Base-by-base conservation (phyloP, 2,329 filamentous ascomycete genomes). In the Tolypocladium tropicale region DNA sequence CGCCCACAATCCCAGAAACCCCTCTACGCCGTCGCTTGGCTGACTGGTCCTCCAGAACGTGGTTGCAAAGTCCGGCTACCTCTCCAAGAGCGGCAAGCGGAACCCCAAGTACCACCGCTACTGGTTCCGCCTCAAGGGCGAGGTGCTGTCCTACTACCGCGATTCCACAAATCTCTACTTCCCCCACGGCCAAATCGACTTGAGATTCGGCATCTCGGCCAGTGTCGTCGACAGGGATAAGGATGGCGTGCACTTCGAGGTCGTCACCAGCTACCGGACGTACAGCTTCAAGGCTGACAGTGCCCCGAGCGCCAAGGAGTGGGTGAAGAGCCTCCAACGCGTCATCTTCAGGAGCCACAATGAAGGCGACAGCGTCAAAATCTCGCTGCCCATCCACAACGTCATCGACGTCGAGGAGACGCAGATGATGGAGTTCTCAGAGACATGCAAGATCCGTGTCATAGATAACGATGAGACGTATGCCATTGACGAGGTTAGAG, bases 271-370 rank as follows among this genome's bases (percentile, higher is more conserved):
- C 66, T 83, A 92, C 59, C 82, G 90, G 55, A 91, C 84, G 1
- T 96, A 94, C 71, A 81, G 90, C 64, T 95, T 97, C 75, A 85
- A 84, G 65, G 94, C 93, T 39, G 94, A 99, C 68, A 96, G 90
- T 67, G 79, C 83, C 1, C 80, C 85, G 4, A 96, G 89, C 67
- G 94, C 94, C 12, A 94, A 90, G 69, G 94, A 97, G 75, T 99
- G 94, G 94, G 92, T 96, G 50, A 94, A 94, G 71, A 85, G 89
- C 54, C 76, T 99, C 30, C 93, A 96, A 67, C 89, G 94, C 58
- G 92, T 96, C 63, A 96, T 97, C 56, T 97, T 97, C 67, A 82
- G 92, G 53, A 93, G 91, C 12, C 92, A 95, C 72, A 97, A 97
- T 66, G 93, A 96, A 60, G 93, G 94, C 11, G 92, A 96, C 67